Conservation (phyloP, 2,329 filamentous ascomycete species). For the Claviceps sorghi region DNA sequence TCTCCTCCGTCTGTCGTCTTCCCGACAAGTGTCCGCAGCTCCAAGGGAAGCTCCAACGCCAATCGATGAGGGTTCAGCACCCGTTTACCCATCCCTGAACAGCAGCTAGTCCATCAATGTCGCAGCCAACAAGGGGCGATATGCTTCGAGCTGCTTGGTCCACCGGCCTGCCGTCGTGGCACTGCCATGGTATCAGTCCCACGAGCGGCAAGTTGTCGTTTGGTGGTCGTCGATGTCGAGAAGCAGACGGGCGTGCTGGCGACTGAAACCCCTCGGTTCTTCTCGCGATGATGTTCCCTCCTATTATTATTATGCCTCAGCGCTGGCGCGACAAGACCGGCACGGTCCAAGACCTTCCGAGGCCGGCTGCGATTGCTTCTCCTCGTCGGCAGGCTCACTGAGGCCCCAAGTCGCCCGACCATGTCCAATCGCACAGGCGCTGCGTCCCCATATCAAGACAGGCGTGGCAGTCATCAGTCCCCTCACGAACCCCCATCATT, state of each 20-base stretch:
- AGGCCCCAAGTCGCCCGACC: background rate
- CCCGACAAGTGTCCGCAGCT: background rate
- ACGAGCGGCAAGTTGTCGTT: background rate
- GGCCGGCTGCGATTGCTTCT: background rate
- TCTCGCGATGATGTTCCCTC: background rate
- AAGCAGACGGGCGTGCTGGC: background rate
- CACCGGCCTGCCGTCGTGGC: background rate
- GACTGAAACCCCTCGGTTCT: background rate
- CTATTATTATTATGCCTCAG: background rate
- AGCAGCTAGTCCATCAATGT: background rate
- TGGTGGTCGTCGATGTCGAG: background rate
- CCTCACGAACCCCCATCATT: slow-evolving; percentile 1
- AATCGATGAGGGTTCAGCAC: background rate
- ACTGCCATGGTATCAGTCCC: background rate
- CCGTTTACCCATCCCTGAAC: background rate
- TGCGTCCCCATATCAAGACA: background rate
- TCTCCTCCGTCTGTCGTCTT: background rate
- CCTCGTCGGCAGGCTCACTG: background rate
- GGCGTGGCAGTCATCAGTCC: background rate
- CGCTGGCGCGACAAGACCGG: background rate
- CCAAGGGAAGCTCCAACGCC: background rate
- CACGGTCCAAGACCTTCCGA: background rate
- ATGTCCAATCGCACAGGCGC: background rate
- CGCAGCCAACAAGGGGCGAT: background rate
- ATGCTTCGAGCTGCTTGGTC: background rate